phyloP scores from a whole-genome alignment of 176 grass and related monocot species.

The Oryza rufipogon region DNA sequence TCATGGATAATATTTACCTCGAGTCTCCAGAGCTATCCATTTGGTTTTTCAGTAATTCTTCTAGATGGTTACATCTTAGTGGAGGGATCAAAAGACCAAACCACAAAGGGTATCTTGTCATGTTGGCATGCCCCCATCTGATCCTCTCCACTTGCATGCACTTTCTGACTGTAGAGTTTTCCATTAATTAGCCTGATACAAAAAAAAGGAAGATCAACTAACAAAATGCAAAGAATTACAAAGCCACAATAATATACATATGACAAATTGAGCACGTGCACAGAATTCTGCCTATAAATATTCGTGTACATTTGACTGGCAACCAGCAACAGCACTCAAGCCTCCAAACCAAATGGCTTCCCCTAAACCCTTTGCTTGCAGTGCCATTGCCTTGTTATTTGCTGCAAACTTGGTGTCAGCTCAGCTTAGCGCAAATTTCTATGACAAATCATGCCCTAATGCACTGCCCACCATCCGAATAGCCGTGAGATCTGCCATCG shows the following conservation, averaged over 20 bases:
- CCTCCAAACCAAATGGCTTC: slow-evolving; percentile 24
- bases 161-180: slow-evolving; percentile 7
- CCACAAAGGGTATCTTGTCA: slow-evolving; percentile 2
- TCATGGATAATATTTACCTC: not conserved
- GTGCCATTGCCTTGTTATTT: slow-evolving; percentile 30
- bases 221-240: slow-evolving; percentile 21
- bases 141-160: not conserved
- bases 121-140: not conserved
- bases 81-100: slow-evolving; percentile 18
- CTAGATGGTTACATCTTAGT: not conserved
- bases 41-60: not conserved
- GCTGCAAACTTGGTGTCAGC: slow-evolving; percentile 38
- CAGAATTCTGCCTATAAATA: slow-evolving; percentile 51
- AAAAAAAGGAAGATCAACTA: not conserved
- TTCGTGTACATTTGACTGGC: not conserved
- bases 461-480: slow-evolving; percentile 49
- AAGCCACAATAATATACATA: not conserved
- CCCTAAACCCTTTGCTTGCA: not conserved
- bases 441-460: slow-evolving; percentile 59
- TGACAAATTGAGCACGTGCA: not conserved
- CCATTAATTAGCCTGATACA: not conserved
- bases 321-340: not conserved
- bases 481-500: slow-evolving; percentile 32
- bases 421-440: slow-evolving; percentile 60
- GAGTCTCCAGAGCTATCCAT: not conserved